Evolutionary conservation across 345 rosid species (phyloP).

Genomic region (Eucalyptus erythrocorys): DNA sequence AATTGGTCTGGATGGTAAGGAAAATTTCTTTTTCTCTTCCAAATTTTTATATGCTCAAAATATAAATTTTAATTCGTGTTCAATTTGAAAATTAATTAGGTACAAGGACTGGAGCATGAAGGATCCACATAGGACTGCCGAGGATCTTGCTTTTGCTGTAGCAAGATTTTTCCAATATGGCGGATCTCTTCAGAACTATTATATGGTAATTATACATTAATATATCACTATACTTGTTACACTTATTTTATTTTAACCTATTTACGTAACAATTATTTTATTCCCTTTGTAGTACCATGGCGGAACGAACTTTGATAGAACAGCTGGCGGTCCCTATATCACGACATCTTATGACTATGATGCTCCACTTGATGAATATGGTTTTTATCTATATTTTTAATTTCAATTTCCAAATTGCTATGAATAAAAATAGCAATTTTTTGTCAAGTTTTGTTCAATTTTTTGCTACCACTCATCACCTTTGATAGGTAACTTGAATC

Average conservation of each 20-base stretch:
- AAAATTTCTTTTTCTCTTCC: no score
- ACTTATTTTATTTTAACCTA: not conserved
- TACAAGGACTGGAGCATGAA: constrained; percentile 22
- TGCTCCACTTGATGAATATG: not conserved
- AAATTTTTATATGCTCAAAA: not conserved
- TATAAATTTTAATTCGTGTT: no score
- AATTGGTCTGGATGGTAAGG: constrained; percentile 33
- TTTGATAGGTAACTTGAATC: not conserved
- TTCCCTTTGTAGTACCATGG: not conserved
- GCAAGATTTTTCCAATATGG: constrained; percentile 30
- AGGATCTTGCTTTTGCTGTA: constrained; percentile 44
- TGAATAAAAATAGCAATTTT: not conserved
- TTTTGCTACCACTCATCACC: not conserved
- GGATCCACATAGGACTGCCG: constrained; percentile 20
- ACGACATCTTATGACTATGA: not conserved
- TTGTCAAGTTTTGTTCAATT: not conserved
- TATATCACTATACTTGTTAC: not conserved
- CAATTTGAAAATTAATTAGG: not conserved
- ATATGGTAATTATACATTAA: constrained; percentile 16
- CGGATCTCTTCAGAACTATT: constrained; percentile 30
- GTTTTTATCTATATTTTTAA: not conserved
- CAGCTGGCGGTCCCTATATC: constrained; percentile 1
- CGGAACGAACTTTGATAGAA: not conserved
- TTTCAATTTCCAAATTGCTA: not conserved
- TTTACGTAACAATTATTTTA: not conserved